Percentiles rank a stretch among this genome's conserved stretches.
phyloP scores from a whole-genome alignment of 2,329 filamentous ascomycete genomes.

The Aspergillus chevalieri region DNA sequence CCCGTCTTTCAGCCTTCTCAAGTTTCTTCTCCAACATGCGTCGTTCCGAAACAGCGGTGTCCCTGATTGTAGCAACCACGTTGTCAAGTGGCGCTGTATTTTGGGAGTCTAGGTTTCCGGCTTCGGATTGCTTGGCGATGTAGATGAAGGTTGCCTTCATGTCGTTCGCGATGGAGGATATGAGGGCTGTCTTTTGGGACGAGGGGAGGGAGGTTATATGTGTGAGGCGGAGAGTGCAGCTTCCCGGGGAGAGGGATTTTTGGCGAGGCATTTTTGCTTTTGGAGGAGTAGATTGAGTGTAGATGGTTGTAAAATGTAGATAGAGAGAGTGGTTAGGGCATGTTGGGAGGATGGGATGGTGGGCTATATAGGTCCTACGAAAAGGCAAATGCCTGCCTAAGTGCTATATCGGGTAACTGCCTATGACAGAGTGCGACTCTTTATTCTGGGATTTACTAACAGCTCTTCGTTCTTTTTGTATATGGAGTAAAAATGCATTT shows the following conservation, averaged over 20 bases:
- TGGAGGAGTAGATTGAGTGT: not conserved
- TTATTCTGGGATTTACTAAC: no score
- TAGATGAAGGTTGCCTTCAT: conserved; percentile 23
- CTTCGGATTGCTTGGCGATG: conserved; percentile 21
- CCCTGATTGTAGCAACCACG: conserved; percentile 21
- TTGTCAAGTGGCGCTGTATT: conserved; percentile 22
- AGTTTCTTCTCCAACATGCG: conserved; percentile 15
- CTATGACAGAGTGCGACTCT: no score
- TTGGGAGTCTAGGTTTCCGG: conserved; percentile 15
- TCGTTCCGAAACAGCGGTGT: conserved; percentile 11
- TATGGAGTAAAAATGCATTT: no score
- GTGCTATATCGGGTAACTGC: no score
- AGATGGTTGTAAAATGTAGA: not conserved
- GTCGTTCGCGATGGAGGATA: conserved; percentile 25
- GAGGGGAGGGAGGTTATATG: conserved; percentile 14
- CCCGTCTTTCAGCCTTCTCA: conserved; percentile 11
- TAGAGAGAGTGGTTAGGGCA: not conserved
- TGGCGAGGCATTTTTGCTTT: conserved; percentile 3
- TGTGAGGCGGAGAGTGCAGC: conserved; percentile 18
- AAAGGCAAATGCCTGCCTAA: no score
- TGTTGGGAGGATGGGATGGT: no score
- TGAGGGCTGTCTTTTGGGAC: conserved; percentile 14
- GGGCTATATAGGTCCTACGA: no score
- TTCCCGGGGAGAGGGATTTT: conserved; percentile 2
- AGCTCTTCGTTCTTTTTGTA: no score